Evolutionary conservation across 805 yeast species (phyloP).

Genomic region (Starmera caribaea): DNA sequence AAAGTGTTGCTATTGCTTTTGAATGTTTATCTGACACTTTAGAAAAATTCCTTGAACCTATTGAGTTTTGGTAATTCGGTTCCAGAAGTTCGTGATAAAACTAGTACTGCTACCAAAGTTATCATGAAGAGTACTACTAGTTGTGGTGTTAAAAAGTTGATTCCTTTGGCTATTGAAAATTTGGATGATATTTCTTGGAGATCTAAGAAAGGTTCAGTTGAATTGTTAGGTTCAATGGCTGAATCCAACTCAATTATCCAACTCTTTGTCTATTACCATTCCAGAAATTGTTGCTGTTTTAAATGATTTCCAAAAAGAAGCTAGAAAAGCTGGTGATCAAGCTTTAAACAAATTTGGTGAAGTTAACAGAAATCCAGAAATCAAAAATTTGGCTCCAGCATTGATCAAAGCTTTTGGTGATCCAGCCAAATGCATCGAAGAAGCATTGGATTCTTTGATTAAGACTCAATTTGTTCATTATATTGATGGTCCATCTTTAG

Average conservation of each 20-base stretch:
- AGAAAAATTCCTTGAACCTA: conserved; percentile 83
- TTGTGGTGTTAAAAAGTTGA: conserved; percentile 81
- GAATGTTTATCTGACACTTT: conserved; percentile 74
- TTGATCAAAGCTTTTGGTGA: conserved; percentile 90
- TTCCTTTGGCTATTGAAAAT: conserved; percentile 81
- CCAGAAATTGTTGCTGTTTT: conserved; percentile 94
- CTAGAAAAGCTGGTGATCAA: conserved; percentile 87
- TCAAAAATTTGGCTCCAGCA: conserved; percentile 80
- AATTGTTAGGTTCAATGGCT: conserved; percentile 94
- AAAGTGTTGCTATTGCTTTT: conserved; percentile 80
- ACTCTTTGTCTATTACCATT: conserved; percentile 79
- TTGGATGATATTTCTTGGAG: conserved; percentile 91
- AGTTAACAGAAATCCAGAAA: conserved; percentile 95
- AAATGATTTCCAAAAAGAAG: conserved; percentile 94
- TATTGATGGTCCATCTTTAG: conserved; percentile 95
- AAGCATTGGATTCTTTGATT: conserved; percentile 78
- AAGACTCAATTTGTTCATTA: conserved; percentile 93
- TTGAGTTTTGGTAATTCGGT: conserved; percentile 76
- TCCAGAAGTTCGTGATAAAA: conserved; percentile 81
- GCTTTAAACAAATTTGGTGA: conserved; percentile 89
- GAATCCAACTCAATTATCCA: conserved; percentile 87
- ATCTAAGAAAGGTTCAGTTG: conserved; percentile 94
- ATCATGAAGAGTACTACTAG: conserved; percentile 89
- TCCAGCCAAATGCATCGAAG: conserved; percentile 84
- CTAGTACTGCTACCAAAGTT: conserved; percentile 80